phyloP scores from a whole-genome alignment of 495 filamentous ascomycete genomes.

The Cryomyces antarcticus region DNA sequence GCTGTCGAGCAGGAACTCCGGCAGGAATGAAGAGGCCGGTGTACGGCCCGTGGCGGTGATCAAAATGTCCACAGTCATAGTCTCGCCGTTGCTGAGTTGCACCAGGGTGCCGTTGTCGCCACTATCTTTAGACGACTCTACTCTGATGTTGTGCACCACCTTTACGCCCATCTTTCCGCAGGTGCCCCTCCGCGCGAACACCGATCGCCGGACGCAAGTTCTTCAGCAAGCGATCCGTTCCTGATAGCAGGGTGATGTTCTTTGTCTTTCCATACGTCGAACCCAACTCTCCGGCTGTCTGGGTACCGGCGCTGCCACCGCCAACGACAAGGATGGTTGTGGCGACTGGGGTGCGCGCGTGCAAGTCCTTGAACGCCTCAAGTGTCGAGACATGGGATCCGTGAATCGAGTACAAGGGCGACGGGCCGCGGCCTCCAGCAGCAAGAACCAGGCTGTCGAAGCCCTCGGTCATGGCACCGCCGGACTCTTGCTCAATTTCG shows the following conservation, averaged over 20 bases:
- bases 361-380: constrained; percentile 9
- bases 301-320: constrained; percentile 45
- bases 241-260: constrained; percentile 24
- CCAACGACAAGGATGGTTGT: constrained; percentile 31
- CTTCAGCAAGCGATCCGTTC: constrained; percentile 22
- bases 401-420: constrained; percentile 12
- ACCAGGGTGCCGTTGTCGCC: constrained; percentile 12
- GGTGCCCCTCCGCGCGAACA: constrained; percentile 19
- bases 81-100: constrained; percentile 16
- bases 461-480: constrained; percentile 1
- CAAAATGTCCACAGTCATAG: constrained; percentile 24
- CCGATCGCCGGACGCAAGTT: constrained; percentile 10
- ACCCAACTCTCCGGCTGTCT: constrained; percentile 30
- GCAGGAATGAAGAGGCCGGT: constrained; percentile 26
- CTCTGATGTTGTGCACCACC: constrained; percentile 20
- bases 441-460: constrained; percentile 25
- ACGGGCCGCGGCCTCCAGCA: constrained; percentile 13
- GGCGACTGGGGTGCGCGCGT: constrained; percentile 10
- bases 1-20: constrained; percentile 12
- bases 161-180: constrained; percentile 23
- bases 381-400: constrained; percentile 9
- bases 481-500: constrained; percentile 4
- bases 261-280: constrained; percentile 17
- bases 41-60: constrained; percentile 26
- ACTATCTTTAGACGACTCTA: constrained; percentile 8